phyloP scores from a whole-genome alignment of 352 stramenopile genomes.

The Peronospora destructor region DNA sequence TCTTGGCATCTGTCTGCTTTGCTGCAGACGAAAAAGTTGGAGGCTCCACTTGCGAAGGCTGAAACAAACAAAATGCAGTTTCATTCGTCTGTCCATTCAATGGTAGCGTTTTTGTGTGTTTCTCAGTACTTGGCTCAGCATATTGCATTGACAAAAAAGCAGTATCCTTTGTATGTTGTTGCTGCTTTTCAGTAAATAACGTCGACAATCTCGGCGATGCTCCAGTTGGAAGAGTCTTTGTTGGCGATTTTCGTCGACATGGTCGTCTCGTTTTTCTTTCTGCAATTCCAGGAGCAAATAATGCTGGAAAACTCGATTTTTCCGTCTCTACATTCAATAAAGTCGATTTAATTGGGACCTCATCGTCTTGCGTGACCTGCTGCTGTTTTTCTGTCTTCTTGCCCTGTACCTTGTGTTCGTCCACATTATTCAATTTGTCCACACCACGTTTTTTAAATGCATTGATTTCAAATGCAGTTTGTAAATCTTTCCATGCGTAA shows the following conservation, averaged over 20 bases:
- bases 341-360: neutral
- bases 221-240: conserved; percentile 2
- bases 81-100: neutral
- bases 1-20: conserved; percentile 3
- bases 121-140: neutral
- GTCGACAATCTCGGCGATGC: conserved; percentile 12
- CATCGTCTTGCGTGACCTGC: neutral
- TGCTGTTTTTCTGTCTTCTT: neutral
- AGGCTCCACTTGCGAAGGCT: conserved; percentile 5
- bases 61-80: conserved; percentile 5
- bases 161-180: neutral
- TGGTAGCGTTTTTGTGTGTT: neutral
- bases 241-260: neutral
- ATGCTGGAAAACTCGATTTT: conserved; percentile 7
- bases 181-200: conserved; percentile 7
- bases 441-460: conserved; percentile 23
- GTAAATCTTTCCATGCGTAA: conserved; percentile 25
- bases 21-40: conserved; percentile 4
- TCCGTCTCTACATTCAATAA: conserved; percentile 9
- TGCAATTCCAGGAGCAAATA: conserved; percentile 13
- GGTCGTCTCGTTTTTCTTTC: conserved; percentile 7
- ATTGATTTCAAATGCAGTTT: conserved; percentile 17
- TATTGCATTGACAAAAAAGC: conserved; percentile 2
- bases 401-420: neutral
- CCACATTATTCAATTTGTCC: neutral